Base-by-base conservation (phyloP, 2,329 filamentous ascomycete species). In the Blastomyces gilchristii region DNA sequence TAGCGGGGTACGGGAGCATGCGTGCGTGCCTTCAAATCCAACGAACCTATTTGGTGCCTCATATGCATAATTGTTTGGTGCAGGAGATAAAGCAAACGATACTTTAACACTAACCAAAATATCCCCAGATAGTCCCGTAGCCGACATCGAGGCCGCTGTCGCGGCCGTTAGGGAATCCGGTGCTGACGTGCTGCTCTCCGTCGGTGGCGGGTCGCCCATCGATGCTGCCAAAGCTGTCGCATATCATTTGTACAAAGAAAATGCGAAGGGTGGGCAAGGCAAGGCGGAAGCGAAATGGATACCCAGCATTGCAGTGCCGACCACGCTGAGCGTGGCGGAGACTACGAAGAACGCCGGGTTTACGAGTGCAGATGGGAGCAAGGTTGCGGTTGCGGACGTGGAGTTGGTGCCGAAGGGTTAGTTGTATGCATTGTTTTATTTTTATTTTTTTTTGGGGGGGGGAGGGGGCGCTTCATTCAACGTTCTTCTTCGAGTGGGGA, bases 361-460 rank as follows among this genome's bases (percentile, higher is more conserved):
- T 64, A 66, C 63, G 18, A 61, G 43, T 49, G 62, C 58, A 25
- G 60, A 63, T 18, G 65, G 65, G 6, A 31, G 41, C 37, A 66
- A 66, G 53, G 52, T 64, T 56, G 60, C 28, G 8, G 67, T 72
- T 49, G 52, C 50, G 6, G 62, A 69, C 52, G 66, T 66, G 9
- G 65, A 67, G 47, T 50, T 69, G n/a, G 68, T 67, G 39, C 69
- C 70, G 1, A 65, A 64, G 22, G 68, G 69, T 62, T 39, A 37
- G 53, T 56, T 34, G 3, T 34, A 56, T 34, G 1, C 14, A 2
- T 31, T 56, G 9, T 8, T n/a, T n/a, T 37, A n/a, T 39, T 4
- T 7, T 22, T 22, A 22, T 22, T 22, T 22, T 22, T 22, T 22
- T 22, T 22, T 22, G n/a, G n/a, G n/a, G n/a, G n/a, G n/a, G n/a